These are phyloP conservation scores for Colletotrichum siamense DNA, from an alignment of 2,329 filamentous ascomycete species.

Conservation along the genomic window DNA sequence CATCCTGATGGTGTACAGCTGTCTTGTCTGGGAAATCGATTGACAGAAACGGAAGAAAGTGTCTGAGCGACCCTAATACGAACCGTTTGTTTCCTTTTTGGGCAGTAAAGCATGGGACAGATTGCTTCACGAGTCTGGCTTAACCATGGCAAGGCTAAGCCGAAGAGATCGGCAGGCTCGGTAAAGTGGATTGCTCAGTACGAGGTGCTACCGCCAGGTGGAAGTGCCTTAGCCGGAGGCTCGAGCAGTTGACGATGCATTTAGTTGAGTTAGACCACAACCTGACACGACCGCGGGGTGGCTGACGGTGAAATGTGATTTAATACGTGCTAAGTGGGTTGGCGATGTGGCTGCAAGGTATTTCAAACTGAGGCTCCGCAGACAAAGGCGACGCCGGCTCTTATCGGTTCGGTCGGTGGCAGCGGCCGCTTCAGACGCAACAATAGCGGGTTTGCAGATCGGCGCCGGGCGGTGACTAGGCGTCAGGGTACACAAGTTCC, in stretches of 20 bases:
- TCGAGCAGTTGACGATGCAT: not conserved
- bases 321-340: not conserved
- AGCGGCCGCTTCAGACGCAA: not conserved
- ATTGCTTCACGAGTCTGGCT: not conserved
- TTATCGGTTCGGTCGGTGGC: not conserved
- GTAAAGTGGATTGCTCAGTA: not conserved
- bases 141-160: not conserved
- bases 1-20: not conserved
- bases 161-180: not conserved
- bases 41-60: slow-evolving; percentile 1
- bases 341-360: not conserved
- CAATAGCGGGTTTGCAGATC: not conserved
- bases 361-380: not conserved
- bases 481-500: not conserved
- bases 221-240: not conserved
- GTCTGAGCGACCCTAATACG: not conserved
- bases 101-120: not conserved
- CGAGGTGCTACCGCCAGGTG: not conserved
- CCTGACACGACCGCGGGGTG: not conserved
- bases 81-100: not conserved
- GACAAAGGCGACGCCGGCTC: not conserved
- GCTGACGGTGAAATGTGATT: not conserved
- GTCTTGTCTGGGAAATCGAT: not conserved
- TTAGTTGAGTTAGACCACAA: not conserved
- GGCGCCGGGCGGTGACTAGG: not conserved